These are phyloP conservation scores for Ambrosiella cleistominuta DNA, from an alignment of 2,329 filamentous ascomycete species.

Conservation along the genomic window DNA sequence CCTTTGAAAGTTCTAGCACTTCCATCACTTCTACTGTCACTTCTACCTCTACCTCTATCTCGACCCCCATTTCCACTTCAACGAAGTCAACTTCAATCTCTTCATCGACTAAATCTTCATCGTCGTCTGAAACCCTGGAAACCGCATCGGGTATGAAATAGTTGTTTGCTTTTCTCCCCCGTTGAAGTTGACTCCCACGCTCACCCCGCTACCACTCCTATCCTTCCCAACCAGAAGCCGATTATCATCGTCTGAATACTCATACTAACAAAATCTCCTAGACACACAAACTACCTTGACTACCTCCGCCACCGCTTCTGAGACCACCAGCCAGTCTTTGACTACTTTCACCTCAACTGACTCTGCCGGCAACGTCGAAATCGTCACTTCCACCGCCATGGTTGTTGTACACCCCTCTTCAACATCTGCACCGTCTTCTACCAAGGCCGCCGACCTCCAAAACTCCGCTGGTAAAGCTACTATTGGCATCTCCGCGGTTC, in stretches of 20 bases:
- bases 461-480: conserved; percentile 19
- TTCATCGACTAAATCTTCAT: background rate
- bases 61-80: background rate
- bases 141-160: too few relatives aligned
- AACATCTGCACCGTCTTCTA: conserved; percentile 15
- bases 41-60: background rate
- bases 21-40: background rate
- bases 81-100: background rate
- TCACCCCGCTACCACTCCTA: background rate
- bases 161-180: background rate
- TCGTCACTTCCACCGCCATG: conserved; percentile 32
- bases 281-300: background rate
- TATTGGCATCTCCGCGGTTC: conserved; percentile 7
- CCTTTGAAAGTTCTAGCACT: background rate
- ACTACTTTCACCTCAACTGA: conserved; percentile 30
- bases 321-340: conserved; percentile 20
- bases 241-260: background rate
- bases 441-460: conserved; percentile 21
- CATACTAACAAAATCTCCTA: background rate
- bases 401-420: conserved; percentile 26
- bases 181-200: background rate
- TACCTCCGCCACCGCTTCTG: conserved; percentile 16
- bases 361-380: conserved; percentile 26
- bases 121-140: too few relatives aligned
- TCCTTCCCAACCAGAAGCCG: background rate